phyloP scores from a whole-genome alignment of 1,284 basidiomycete genomes.

The Trichosporon inkin region DNA sequence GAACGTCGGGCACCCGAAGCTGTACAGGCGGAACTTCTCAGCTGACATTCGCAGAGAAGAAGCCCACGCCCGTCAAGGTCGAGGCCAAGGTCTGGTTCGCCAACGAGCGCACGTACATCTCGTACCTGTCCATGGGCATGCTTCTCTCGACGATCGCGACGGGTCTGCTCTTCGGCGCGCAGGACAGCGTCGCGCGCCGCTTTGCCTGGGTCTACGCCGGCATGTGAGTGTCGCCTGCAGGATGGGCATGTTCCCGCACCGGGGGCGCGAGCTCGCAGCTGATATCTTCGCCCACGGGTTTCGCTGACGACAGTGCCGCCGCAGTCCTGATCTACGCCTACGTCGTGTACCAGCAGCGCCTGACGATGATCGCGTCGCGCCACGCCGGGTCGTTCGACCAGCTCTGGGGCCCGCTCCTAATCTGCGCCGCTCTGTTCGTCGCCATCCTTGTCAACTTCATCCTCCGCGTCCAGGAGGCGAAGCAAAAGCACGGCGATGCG shows the following conservation, averaged over 20 bases:
- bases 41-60: slow-evolving; percentile 59
- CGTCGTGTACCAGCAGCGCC: slow-evolving; percentile 77
- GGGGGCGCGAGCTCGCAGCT: neutral
- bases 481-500: slow-evolving; percentile 28
- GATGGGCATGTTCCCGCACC: no score
- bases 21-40: neutral
- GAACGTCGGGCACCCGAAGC: neutral
- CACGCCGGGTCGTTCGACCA: slow-evolving; percentile 89
- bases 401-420: slow-evolving; percentile 70
- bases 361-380: slow-evolving; percentile 83
- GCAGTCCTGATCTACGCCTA: slow-evolving; percentile 68
- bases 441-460: slow-evolving; percentile 83
- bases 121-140: slow-evolving; percentile 82
- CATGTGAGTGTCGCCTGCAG: slow-evolving; percentile 54
- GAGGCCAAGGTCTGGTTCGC: slow-evolving; percentile 99
- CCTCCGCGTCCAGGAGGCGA: slow-evolving; percentile 56
- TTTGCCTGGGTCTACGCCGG: slow-evolving; percentile 83
- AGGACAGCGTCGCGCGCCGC: slow-evolving; percentile 65
- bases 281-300: neutral
- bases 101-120: slow-evolving; percentile 93
- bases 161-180: slow-evolving; percentile 58
- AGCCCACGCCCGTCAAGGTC: slow-evolving; percentile 82
- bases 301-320: slow-evolving; percentile 36
- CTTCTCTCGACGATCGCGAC: slow-evolving; percentile 80
- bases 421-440: slow-evolving; percentile 73